phyloP scores from a whole-genome alignment of 2,329 filamentous ascomycete species.

The Aspergillus clavatus region DNA sequence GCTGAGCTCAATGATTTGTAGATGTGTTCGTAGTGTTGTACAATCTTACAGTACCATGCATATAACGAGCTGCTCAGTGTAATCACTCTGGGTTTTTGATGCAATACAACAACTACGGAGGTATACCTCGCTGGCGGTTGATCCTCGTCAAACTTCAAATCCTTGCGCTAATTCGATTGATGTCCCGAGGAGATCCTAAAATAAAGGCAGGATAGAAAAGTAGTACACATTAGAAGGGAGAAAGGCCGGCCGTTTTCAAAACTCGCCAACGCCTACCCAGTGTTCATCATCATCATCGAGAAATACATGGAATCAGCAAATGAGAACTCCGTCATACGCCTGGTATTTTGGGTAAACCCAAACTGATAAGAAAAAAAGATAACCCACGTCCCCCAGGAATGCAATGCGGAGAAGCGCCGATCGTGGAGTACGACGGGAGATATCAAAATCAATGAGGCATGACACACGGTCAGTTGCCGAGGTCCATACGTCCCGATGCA shows the following conservation, averaged over 20 bases:
- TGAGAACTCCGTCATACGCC: slow-evolving; percentile 27
- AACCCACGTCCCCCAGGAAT: neutral
- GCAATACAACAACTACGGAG: too few relatives aligned
- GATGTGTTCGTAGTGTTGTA: neutral
- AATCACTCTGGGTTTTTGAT: too few relatives aligned
- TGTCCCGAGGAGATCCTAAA: slow-evolving; percentile 6
- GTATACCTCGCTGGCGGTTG: too few relatives aligned
- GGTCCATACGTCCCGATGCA: slow-evolving; percentile 35
- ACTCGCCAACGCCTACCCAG: slow-evolving; percentile 22
- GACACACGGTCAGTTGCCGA: slow-evolving; percentile 33
- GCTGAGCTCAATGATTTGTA: slow-evolving; percentile 24
- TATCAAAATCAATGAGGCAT: too few relatives aligned
- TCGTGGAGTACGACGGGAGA: neutral
- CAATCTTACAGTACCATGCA: neutral
- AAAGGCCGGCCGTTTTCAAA: slow-evolving; percentile 21
- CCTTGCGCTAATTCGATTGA: slow-evolving; percentile 4
- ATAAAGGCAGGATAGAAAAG: slow-evolving; percentile 10
- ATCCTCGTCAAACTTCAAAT: neutral
- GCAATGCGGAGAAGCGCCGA: neutral
- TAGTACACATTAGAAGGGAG: slow-evolving; percentile 23
- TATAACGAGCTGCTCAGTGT: too few relatives aligned
- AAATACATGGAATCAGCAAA: slow-evolving; percentile 23
- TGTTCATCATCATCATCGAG: slow-evolving; percentile 26
- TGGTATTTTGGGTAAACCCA: slow-evolving; percentile 10
- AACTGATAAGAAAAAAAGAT: neutral